Percentiles rank a stretch among this genome's conserved stretches.
Conservation (phyloP, 2,329 filamentous ascomycete genomes). For the Diaporthe sp. region DNA sequence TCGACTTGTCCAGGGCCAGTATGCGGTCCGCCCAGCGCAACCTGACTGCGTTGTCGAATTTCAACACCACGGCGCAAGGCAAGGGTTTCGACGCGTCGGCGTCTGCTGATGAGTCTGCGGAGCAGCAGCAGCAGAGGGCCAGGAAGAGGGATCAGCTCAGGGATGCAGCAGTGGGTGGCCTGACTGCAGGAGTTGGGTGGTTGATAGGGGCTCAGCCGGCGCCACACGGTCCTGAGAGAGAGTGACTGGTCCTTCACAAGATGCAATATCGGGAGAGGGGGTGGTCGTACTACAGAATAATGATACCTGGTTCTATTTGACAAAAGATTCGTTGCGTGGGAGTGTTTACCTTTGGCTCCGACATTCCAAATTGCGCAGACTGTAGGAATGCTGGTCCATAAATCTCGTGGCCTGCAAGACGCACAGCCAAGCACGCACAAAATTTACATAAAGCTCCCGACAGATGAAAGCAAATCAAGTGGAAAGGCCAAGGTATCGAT, state of each 20-base stretch:
- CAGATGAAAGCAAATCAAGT: neutral
- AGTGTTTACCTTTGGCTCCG: neutral
- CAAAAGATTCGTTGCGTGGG: neutral
- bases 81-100: conserved; percentile 43
- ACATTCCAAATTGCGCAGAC: neutral
- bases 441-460: neutral
- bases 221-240: conserved; percentile 42
- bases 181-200: conserved; percentile 76
- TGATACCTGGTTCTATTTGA: conserved; percentile 20
- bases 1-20: conserved; percentile 71
- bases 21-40: conserved; percentile 69
- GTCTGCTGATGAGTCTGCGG: neutral
- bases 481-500: neutral
- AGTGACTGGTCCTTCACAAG: conserved; percentile 32
- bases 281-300: neutral
- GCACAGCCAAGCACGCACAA: neutral
- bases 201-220: conserved; percentile 67
- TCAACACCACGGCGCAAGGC: conserved; percentile 56
- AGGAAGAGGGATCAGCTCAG: conserved; percentile 79
- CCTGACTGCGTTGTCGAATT: conserved; percentile 63
- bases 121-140: conserved; percentile 49
- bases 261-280: neutral
- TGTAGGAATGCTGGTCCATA: too few relatives aligned
- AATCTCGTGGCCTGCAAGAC: neutral
- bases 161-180: conserved; percentile 73